Evolutionary conservation across 176 grass and related monocot genomes (phyloP).

Genomic region (Poa pratensis): DNA sequence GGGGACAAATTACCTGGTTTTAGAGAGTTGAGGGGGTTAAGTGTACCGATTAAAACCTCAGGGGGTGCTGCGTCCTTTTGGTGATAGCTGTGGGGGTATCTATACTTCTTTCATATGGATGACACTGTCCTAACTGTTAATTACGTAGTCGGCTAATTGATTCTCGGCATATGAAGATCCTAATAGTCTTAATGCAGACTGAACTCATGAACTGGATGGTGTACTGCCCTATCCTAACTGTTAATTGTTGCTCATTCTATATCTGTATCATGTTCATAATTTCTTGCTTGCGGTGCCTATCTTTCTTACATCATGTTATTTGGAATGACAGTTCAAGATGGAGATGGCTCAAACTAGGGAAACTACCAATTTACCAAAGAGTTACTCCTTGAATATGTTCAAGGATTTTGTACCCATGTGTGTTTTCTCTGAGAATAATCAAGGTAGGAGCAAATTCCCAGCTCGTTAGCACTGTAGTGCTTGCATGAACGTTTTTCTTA

Average conservation of each 20-base stretch:
- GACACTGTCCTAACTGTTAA: neutral
- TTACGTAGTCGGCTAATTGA: neutral
- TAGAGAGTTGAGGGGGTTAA: no score
- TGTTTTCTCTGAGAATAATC: conserved; percentile 83
- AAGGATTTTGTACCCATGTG: conserved; percentile 95
- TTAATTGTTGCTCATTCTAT: conserved; percentile 12
- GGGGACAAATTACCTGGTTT: no score
- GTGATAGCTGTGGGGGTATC: no score
- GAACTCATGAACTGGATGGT: conserved; percentile 4
- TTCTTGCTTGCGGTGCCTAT: neutral
- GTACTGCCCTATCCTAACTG: neutral
- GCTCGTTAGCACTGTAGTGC: neutral
- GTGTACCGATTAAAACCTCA: no score
- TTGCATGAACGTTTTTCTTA: neutral
- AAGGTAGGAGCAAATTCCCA: conserved; percentile 52
- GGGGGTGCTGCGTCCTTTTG: no score
- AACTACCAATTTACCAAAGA: conserved; percentile 77
- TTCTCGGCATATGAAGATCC: neutral
- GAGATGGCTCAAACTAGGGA: conserved; percentile 76
- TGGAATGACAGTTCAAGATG: conserved; percentile 91
- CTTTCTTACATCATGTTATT: conserved; percentile 41
- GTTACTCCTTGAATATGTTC: conserved; percentile 96
- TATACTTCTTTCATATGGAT: no score
- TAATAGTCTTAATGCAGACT: neutral
- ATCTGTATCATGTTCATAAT: neutral